Conservation (phyloP, 2,329 filamentous ascomycete genomes). For the Monosporascus sp. region DNA sequence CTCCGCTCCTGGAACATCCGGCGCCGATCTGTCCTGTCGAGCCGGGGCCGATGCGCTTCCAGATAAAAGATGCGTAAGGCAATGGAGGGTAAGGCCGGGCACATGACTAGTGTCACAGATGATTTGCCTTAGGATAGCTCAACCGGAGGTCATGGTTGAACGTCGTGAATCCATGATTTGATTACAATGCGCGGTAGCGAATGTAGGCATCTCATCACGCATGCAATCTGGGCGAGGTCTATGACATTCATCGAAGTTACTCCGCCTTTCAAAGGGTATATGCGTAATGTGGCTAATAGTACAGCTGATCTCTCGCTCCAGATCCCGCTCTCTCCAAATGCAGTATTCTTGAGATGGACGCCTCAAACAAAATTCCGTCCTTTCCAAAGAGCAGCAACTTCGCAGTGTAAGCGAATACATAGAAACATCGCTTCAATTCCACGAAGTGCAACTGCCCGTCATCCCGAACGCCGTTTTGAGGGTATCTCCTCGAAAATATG, state of each 20-base stretch:
- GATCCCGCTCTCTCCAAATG: conserved; percentile 9
- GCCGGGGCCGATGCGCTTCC: not conserved
- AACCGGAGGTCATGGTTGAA: not conserved
- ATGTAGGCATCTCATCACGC: conserved; percentile 12
- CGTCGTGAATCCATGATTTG: not conserved
- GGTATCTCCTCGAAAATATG: conserved; percentile 25
- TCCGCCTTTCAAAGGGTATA: conserved; percentile 21
- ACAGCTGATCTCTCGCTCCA: conserved; percentile 16
- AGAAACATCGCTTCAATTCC: conserved; percentile 10
- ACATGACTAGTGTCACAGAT: not conserved
- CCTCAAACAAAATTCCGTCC: conserved; percentile 7
- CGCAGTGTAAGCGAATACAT: conserved; percentile 16
- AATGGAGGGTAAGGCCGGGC: not conserved
- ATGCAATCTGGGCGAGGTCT: conserved; percentile 6
- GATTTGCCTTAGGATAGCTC: not conserved
- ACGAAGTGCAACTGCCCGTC: conserved; percentile 6
- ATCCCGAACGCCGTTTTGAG: conserved; percentile 26
- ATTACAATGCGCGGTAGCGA: conserved; percentile 15
- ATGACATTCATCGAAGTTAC: conserved; percentile 8
- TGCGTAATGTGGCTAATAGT: conserved; percentile 20
- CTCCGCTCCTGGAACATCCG: not conserved
- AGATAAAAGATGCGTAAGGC: not conserved
- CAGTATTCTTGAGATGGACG: conserved; percentile 1
- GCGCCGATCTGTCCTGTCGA: not conserved
- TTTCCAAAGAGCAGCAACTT: conserved; percentile 5